Percentiles rank a stretch among this genome's conserved stretches.
These are phyloP conservation scores for Claviceps monticola DNA, from an alignment of 2,329 filamentous ascomycete species.

Conservation along the genomic window DNA sequence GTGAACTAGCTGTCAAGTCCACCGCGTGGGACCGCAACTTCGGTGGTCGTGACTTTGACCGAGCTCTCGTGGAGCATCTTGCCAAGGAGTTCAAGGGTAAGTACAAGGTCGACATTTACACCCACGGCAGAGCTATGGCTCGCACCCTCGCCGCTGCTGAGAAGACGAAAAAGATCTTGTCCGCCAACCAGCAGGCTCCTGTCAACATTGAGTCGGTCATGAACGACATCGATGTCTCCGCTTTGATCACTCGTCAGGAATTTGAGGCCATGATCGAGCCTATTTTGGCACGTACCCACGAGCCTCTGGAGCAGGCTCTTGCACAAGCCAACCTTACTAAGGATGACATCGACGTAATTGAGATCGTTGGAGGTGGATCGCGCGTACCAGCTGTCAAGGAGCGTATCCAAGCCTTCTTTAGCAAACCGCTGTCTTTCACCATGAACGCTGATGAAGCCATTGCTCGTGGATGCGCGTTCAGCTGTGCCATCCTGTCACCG, in stretches of 20 bases:
- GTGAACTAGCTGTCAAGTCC: constrained; percentile 84
- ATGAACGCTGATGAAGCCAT: constrained; percentile 97
- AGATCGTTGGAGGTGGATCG: constrained; percentile 88
- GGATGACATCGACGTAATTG: constrained; percentile 86
- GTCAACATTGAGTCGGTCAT: constrained; percentile 97
- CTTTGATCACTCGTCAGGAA: constrained; percentile 86
- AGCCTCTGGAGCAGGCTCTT: constrained; percentile 78
- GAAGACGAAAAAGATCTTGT: constrained; percentile 97
- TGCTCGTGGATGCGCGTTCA: constrained; percentile 90
- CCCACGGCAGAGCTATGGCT: constrained; percentile 77
- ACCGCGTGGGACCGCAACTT: constrained; percentile 93
- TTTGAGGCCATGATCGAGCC: constrained; percentile 84
- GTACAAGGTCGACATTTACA: constrained; percentile 91
- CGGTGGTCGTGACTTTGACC: constrained; percentile 93
- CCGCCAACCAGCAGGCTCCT: constrained; percentile 82
- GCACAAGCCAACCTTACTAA: constrained; percentile 82
- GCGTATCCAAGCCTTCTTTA: constrained; percentile 78
- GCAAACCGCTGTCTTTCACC: constrained; percentile 86
- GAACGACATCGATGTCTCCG: constrained; percentile 87
- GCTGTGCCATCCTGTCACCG: constrained; percentile 91
- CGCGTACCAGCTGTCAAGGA: constrained; percentile 91
- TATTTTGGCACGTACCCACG: constrained; percentile 57
- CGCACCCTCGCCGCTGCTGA: constrained; percentile 81
- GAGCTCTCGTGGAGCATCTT: constrained; percentile 87
- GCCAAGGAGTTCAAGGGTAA: constrained; percentile 93